Evolutionary conservation across 2,329 filamentous ascomycete genomes (phyloP), one percentile per base, ranked within the genome.

Genomic region (Cytospora leucostoma): DNA sequence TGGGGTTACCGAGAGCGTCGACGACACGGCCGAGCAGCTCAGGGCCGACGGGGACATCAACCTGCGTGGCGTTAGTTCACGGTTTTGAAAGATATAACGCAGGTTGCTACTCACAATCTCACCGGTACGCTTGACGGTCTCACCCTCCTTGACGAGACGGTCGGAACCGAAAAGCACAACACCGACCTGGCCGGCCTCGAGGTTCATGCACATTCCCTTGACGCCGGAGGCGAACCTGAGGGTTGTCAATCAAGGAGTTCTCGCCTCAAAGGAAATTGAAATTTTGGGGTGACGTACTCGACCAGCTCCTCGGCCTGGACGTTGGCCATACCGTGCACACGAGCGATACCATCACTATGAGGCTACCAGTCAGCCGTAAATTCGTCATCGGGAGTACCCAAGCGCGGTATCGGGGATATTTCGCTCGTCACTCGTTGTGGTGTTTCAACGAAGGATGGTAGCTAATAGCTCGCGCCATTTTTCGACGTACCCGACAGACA

Each of bases 171-270:
- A 99, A 78, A 99, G 88, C 88, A 99, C 95, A 77, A 99, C 93
- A 97, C 95, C 95, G 84, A 99, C 95, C 84, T 98, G 95, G 81
- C 95, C 95, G 82, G 95, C 95, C 86, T 99, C 95, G 83, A 99
- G 89, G 91, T 99, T 99, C 94, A 99, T 98, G 92, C 94, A 98
- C 95, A 99, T 99, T 82, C 95, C 95, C 90, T 98, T 98, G 83
- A 98, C 95, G 81, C 95, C 95, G 71, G 95, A 99, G 76, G 95
- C 92, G 86, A 99, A 99, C 87, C 93, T 97, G 71, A 47, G 67
- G 65, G 40, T 33, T 32, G 67, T 72, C 67, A 67, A 68, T 66
- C 61, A 49, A 40, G 55, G 58, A 51, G 21, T 65, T 17, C 37
- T 35, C 51, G 27, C 32, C 52, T 13, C 65, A 56, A 54, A 67